Conservation (phyloP, 352 stramenopile species). For the Globisporangium spiculum region DNA sequence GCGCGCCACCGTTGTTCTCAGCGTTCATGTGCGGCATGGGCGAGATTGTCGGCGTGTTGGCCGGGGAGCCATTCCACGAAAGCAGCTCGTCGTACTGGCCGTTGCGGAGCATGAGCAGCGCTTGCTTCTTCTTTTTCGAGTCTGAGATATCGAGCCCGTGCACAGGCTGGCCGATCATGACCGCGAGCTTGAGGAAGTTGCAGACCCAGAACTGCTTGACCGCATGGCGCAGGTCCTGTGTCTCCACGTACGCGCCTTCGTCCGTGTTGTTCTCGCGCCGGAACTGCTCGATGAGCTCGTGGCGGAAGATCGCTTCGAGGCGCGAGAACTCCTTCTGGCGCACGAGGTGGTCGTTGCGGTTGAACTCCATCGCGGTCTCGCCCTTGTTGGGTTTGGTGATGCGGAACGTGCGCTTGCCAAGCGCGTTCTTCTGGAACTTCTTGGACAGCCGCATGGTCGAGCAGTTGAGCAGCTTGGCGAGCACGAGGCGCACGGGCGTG, state of each 20-base stretch:
- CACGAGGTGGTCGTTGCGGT: slow-evolving; percentile 54
- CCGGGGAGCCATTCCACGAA: slow-evolving; percentile 47
- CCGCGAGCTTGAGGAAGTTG: slow-evolving; percentile 83
- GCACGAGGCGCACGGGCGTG: slow-evolving; percentile 77
- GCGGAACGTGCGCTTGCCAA: slow-evolving; percentile 84
- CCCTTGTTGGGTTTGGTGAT: slow-evolving; percentile 67
- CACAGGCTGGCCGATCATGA: slow-evolving; percentile 72
- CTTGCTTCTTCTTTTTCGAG: slow-evolving; percentile 80
- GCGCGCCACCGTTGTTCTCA: slow-evolving; percentile 12
- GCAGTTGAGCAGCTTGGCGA: slow-evolving; percentile 86
- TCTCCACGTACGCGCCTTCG: slow-evolving; percentile 68
- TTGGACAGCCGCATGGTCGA: slow-evolving; percentile 88
- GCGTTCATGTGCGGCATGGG: slow-evolving; percentile 33
- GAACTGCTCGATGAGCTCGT: slow-evolving; percentile 81
- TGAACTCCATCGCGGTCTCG: slow-evolving; percentile 67
- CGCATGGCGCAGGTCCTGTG: slow-evolving; percentile 63
- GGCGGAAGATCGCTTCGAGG: slow-evolving; percentile 69
- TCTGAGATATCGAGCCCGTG: slow-evolving; percentile 73
- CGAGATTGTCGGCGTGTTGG: slow-evolving; percentile 35
- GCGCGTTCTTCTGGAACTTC: slow-evolving; percentile 88
- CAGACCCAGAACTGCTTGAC: slow-evolving; percentile 85
- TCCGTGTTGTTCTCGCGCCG: slow-evolving; percentile 82
- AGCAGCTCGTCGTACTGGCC: slow-evolving; percentile 75
- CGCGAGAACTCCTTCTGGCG: slow-evolving; percentile 73
- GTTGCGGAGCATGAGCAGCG: slow-evolving; percentile 74